These are phyloP conservation scores for Lentinula guzmanii DNA, from an alignment of 768 basidiomycete species.

Conservation along the genomic window DNA sequence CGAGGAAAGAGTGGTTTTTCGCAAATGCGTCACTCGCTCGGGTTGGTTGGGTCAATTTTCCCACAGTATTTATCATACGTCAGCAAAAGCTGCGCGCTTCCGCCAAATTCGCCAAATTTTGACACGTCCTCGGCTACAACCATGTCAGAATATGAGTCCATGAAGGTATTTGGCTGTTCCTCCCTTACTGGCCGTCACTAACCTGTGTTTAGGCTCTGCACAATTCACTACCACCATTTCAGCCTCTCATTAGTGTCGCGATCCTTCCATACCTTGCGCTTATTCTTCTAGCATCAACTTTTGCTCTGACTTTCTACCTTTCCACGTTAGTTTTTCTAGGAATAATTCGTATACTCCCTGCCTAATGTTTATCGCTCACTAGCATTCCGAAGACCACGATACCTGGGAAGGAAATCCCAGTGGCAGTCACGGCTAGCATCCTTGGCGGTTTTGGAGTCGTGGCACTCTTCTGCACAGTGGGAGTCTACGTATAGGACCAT, in stretches of 20 bases:
- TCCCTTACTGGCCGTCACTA: neutral
- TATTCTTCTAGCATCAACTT: slow-evolving; percentile 66
- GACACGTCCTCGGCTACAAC: slow-evolving; percentile 25
- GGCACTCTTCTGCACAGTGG: slow-evolving; percentile 79
- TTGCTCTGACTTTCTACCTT: slow-evolving; percentile 86
- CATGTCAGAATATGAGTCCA: slow-evolving; percentile 43
- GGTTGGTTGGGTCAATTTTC: neutral
- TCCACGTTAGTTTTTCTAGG: slow-evolving; percentile 55
- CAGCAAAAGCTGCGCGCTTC: neutral
- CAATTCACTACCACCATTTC: slow-evolving; percentile 60
- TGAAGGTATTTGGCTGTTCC: slow-evolving; percentile 35
- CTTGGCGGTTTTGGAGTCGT: slow-evolving; percentile 88
- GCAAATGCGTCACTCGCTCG: neutral
- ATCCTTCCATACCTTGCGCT: slow-evolving; percentile 74
- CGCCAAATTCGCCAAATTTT: too few relatives aligned
- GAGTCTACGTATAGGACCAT: slow-evolving; percentile 68
- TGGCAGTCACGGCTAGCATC: slow-evolving; percentile 67
- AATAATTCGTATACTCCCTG: slow-evolving; percentile 5
- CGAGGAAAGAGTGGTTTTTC: neutral
- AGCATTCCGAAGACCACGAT: slow-evolving; percentile 51
- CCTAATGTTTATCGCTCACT: neutral
- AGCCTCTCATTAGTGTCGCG: slow-evolving; percentile 59
- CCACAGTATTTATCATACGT: neutral
- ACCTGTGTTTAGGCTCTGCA: slow-evolving; percentile 44
- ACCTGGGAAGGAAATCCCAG: slow-evolving; percentile 59